phyloP scores from a whole-genome alignment of 331 rosid genomes.

The Quercus lobata region DNA sequence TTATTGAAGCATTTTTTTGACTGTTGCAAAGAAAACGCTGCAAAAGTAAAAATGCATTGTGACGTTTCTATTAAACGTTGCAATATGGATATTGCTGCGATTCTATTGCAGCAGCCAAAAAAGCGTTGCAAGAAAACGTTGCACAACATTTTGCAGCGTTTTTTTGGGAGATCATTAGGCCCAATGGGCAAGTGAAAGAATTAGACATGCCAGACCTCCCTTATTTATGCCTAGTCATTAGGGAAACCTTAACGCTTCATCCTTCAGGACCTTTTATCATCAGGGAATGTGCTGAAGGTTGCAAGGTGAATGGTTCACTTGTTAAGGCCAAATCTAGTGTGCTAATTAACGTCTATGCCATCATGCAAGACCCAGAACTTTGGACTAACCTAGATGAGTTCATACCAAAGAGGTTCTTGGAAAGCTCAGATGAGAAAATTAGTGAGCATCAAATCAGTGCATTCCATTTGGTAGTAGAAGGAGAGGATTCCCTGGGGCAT shows the following conservation, averaged over 20 bases:
- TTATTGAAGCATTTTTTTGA: too few relatives aligned
- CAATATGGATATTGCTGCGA: too few relatives aligned
- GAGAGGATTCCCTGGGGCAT: conserved; percentile 59
- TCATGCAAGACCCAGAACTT: conserved; percentile 55
- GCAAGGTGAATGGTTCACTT: conserved; percentile 40
- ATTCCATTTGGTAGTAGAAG: conserved; percentile 70
- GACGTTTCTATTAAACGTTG: too few relatives aligned
- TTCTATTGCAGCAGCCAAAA: too few relatives aligned
- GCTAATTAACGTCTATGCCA: conserved; percentile 56
- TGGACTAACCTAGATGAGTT: conserved; percentile 58
- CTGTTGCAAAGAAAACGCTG: too few relatives aligned
- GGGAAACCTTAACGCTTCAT: conserved; percentile 66
- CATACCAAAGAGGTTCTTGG: conserved; percentile 54
- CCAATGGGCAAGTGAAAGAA: conserved; percentile 34
- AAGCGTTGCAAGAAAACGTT: too few relatives aligned
- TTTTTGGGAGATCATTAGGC: conserved; percentile 45
- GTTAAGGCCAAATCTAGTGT: conserved; percentile 44
- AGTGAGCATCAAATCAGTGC: conserved; percentile 17
- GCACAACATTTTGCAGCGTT: too few relatives aligned
- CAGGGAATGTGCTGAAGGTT: conserved; percentile 40
- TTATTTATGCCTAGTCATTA: conserved; percentile 47
- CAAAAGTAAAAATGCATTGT: too few relatives aligned
- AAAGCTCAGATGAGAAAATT: conserved; percentile 4
- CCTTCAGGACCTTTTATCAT: conserved; percentile 63
- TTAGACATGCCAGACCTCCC: conserved; percentile 53